Base-by-base conservation (phyloP, 2,329 filamentous ascomycete species). In the Thermochaetoides dissita region DNA sequence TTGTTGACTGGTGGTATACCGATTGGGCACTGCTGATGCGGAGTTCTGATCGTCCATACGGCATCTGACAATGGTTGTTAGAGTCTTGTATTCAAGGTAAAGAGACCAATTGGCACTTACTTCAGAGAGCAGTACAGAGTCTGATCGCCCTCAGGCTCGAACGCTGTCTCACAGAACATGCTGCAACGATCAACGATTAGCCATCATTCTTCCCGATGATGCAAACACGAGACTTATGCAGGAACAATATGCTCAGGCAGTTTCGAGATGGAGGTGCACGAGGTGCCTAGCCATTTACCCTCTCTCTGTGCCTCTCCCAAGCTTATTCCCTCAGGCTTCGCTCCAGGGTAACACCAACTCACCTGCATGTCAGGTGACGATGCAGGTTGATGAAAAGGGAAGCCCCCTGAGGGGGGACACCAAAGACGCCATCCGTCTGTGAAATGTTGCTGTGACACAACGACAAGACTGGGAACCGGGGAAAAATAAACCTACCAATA, bases 81-180 rank as follows among this genome's bases (percentile, higher is more conserved):
- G 46, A 36, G 5, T 24, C 5, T 24, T 24, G 17, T 24, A 24
- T 24, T 5, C 17, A 24, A 24, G 17, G 30, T 6, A 38, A 32
- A 37, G 39, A 44, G 36, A 35, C 11, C n/a, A n/a, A 10, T 41
- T 33, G 30, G n/a, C 30, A 66, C 74, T 61, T 67, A 78, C 73
- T 65, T 60, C 55, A 79, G 74, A 33, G 76, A 79, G 59, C 76
- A 80, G 62, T 79, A 80, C 36, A 79, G 58, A 46, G 67, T 65
- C 47, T 65, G 70, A 51, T 73, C 73, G 53, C 74, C 70, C 34
- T 68, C 63, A 39, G 74, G 68, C 24, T 76, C 59, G 56, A 79
- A 79, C 59, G 79, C 74, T 61, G 79, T 79, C 57, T 79, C 76
- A 58, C 76, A 80, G 8, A 68, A 72, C 75, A 79, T 79, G 59